Evolutionary conservation across 257 asterid genomes (phyloP).

Genomic region (Dorcoceras hygrometricum): DNA sequence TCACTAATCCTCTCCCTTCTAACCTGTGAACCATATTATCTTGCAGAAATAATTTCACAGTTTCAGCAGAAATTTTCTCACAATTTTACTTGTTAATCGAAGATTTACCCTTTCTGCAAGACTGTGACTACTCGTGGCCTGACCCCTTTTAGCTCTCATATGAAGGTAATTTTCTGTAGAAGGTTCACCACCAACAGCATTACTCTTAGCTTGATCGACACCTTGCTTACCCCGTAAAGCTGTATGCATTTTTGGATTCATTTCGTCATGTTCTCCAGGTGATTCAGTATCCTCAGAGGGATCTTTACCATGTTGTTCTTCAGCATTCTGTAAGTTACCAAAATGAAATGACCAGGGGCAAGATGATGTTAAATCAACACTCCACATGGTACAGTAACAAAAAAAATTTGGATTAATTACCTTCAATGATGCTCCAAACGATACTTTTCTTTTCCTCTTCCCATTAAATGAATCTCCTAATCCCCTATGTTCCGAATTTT

Average conservation of each 20-base stretch:
- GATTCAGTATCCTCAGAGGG: slow-evolving; percentile 41
- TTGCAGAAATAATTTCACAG: slow-evolving; percentile 7
- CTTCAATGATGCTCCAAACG: slow-evolving; percentile 29
- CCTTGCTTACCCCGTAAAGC: slow-evolving; percentile 41
- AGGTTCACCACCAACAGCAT: slow-evolving; percentile 46
- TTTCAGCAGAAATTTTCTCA: neutral
- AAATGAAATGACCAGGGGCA: slow-evolving; percentile 13
- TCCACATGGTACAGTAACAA: neutral
- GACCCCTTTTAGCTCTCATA: slow-evolving; percentile 87
- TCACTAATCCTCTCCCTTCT: slow-evolving; percentile 93
- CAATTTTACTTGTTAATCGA: slow-evolving; percentile 1
- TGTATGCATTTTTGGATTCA: slow-evolving; percentile 37
- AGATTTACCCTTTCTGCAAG: slow-evolving; percentile 84
- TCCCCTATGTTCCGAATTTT: slow-evolving; percentile 36
- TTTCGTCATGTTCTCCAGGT: slow-evolving; percentile 46
- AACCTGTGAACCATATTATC: slow-evolving; percentile 44
- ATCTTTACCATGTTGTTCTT: slow-evolving; percentile 51
- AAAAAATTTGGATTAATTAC: slow-evolving; percentile 20
- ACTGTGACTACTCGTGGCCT: slow-evolving; percentile 96
- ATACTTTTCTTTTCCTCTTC: slow-evolving; percentile 59
- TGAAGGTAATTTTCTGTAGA: slow-evolving; percentile 78
- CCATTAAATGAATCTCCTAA: slow-evolving; percentile 48
- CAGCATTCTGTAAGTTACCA: slow-evolving; percentile 38
- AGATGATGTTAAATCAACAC: neutral
- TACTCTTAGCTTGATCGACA: slow-evolving; percentile 53